A percentile compares a stretch with the other conserved stretches of the same genome.
phyloP scores from a whole-genome alignment of 495 filamentous ascomycete genomes.

The Aspergillus diversus region DNA sequence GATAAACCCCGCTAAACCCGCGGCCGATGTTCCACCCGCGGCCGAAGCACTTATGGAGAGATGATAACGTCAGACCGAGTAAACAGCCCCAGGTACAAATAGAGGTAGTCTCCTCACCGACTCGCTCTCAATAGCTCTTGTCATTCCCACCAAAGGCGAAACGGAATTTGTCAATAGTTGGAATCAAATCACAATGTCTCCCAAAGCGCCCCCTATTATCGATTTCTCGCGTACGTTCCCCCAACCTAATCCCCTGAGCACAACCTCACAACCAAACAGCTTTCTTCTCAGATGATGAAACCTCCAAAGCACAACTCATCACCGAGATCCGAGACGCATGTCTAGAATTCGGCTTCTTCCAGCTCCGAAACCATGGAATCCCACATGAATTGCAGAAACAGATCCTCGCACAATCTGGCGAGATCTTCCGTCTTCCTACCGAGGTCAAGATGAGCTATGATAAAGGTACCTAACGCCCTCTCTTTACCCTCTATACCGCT shows the following conservation, averaged over 20 bases:
- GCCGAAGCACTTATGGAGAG: too few relatives aligned
- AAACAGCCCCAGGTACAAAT: too few relatives aligned
- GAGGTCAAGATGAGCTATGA: constrained; percentile 51
- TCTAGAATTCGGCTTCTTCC: constrained; percentile 75
- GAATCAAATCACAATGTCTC: neutral
- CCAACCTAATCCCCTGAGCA: neutral
- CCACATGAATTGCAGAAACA: constrained; percentile 64
- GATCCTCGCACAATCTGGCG: constrained; percentile 67
- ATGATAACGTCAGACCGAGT: too few relatives aligned
- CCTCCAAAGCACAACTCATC: constrained; percentile 15
- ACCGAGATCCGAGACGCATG: constrained; percentile 26
- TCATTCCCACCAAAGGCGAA: too few relatives aligned
- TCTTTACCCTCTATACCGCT: neutral
- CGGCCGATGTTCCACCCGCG: too few relatives aligned
- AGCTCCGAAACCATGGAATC: constrained; percentile 79
- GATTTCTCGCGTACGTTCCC: constrained; percentile 11
- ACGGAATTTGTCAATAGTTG: too few relatives aligned
- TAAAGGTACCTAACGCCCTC: constrained; percentile 26
- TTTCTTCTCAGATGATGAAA: constrained; percentile 20
- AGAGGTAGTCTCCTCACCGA: too few relatives aligned
- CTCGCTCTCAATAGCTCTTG: too few relatives aligned
- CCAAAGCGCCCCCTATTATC: constrained; percentile 25
- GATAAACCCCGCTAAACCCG: too few relatives aligned
- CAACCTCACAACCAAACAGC: constrained; percentile 13
- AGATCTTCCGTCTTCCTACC: constrained; percentile 75